Evolutionary conservation across 768 basidiomycete species (phyloP), one percentile per base, ranked within the genome.

Genomic region (Amanita thiersii): DNA sequence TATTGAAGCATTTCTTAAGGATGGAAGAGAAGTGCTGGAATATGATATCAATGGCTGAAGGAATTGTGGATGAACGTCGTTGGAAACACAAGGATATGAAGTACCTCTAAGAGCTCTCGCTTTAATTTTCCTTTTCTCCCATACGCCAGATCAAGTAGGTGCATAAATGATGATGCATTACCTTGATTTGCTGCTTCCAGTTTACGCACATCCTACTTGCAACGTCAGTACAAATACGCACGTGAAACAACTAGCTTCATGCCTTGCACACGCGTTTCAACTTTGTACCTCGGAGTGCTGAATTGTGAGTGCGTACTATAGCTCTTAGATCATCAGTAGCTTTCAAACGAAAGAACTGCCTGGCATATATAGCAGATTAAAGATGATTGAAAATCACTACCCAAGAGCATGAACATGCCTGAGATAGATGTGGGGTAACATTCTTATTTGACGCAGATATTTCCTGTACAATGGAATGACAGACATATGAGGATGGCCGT

Each of bases 91-190:
- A 12, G 39, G 37, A 15, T 33, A 19, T 28, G 12, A n/a, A 39
- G 18, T 49, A 86, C 86, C 64, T 79, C 57, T 58, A 87, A 62
- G 31, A 88, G 57, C 50, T 87, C 82, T 61, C 74, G 72, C 51
- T 68, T 75, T 11, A 90, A 58, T 52, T 72, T 81, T 17, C 86
- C 86, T 49, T 74, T 76, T 45, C 86, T 69, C 21, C 86, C 86
- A 58, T 87, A 90, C 19, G 86, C 86, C 20, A 79, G 51, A 48
- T 80, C 73, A 12, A 90, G 62, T 20, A 87, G 52, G 48, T 70
- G 68, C 20, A 64, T 62, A 50, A 85, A 81, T 23, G 77, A 73
- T 42, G 63, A 55, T 35, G 50, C 49, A 26, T 69, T 53, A 3
- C 79, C 74, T 3, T 51, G 47, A 50, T 77, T 82, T 7, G 83